phyloP scores from a whole-genome alignment of 192 early-diverging fungal species.

The Coemansia sp. region DNA sequence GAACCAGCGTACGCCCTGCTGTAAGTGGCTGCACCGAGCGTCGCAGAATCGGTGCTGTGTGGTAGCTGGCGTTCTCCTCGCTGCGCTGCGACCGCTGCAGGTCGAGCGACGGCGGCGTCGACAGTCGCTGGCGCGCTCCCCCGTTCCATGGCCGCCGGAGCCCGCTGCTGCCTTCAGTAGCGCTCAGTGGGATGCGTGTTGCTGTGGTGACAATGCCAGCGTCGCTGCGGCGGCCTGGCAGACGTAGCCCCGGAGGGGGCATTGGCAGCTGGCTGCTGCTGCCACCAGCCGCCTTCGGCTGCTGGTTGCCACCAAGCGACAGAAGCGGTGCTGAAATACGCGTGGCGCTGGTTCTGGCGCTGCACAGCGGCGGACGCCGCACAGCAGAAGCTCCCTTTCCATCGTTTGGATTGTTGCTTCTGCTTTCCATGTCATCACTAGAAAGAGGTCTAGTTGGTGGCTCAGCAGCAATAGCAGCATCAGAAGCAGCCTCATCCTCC shows the following conservation, averaged over 20 bases:
- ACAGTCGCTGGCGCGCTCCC: constrained; percentile 12
- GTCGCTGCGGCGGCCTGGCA: constrained; percentile 22
- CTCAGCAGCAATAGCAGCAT: neutral
- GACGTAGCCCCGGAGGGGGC: neutral
- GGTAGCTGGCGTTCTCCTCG: too few relatives aligned
- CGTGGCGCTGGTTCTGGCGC: constrained; percentile 2
- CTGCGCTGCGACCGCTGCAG: constrained; percentile 2
- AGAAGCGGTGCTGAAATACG: neutral
- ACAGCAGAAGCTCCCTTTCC: neutral
- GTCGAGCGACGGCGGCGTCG: neutral
- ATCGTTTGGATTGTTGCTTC: neutral
- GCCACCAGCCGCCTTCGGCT: constrained; percentile 3
- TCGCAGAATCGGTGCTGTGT: too few relatives aligned
- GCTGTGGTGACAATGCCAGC: neutral
- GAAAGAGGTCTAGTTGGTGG: neutral
- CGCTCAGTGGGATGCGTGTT: neutral
- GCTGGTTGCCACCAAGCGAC: neutral
- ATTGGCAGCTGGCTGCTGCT: constrained; percentile 5
- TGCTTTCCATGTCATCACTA: too few relatives aligned
- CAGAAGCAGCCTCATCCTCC: too few relatives aligned
- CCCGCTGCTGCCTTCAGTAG: neutral
- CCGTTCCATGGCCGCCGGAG: constrained; percentile 1
- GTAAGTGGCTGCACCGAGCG: constrained; percentile 19
- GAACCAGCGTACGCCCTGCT: constrained; percentile 5
- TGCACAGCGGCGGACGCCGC: constrained; percentile 1